Percentiles rank a stretch among this genome's conserved stretches.
These are phyloP conservation scores for Tympanopsis confertula DNA, from an alignment of 2,329 filamentous ascomycete genomes.

Conservation along the genomic window DNA sequence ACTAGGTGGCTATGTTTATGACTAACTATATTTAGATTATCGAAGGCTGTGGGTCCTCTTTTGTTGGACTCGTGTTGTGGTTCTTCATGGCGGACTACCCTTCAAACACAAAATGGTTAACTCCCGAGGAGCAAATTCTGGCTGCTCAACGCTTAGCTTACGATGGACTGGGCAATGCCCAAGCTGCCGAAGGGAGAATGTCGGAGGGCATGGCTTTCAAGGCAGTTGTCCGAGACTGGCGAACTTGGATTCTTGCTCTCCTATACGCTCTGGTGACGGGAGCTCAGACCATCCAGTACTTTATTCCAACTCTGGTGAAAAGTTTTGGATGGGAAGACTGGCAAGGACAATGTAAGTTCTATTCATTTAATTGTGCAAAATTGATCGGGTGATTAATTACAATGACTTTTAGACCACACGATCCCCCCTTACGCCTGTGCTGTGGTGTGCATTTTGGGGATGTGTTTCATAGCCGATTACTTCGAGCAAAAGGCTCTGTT, in stretches of 20 bases:
- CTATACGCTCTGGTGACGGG: conserved; percentile 14
- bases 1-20: too few species aligned
- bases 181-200: conserved; percentile 7
- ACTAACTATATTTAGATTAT: conserved; percentile 5
- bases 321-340: conserved; percentile 14
- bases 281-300: conserved; percentile 17
- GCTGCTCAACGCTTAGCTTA: conserved; percentile 10
- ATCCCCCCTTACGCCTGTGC: conserved; percentile 13
- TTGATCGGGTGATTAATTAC: too few species aligned
- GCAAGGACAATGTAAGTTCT: conserved; percentile 5
- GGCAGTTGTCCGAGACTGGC: conserved; percentile 11
- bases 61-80: conserved; percentile 6
- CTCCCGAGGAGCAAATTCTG: conserved; percentile 8
- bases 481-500: conserved; percentile 14
- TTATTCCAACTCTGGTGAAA: conserved; percentile 16
- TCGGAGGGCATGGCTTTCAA: conserved; percentile 13
- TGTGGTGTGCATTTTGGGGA: conserved; percentile 11
- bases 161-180: conserved; percentile 10
- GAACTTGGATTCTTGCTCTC: conserved; percentile 10
- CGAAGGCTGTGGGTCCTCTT: conserved; percentile 5
- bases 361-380: not conserved
- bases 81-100: conserved; percentile 11
- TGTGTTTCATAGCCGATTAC: conserved; percentile 12
- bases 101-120: conserved; percentile 8
- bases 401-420: conserved; percentile 8